Evolutionary conservation across 2,329 filamentous ascomycete genomes (phyloP).

Genomic region (Colletotrichum euphorbiae): DNA sequence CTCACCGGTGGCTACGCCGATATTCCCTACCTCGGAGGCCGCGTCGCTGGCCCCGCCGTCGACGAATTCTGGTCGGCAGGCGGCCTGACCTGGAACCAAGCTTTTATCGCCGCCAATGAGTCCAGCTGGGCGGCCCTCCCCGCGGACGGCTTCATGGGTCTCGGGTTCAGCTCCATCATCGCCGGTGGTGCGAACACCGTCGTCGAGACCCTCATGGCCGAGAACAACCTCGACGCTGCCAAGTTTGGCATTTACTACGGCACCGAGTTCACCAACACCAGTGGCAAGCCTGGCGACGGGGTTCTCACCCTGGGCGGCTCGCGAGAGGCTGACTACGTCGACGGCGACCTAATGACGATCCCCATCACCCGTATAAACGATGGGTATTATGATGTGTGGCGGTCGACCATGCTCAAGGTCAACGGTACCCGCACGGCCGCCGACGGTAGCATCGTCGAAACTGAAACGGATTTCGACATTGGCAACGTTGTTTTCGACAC

Average conservation of each 20-base stretch:
- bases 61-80: constrained; percentile 44
- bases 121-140: constrained; percentile 46
- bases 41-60: constrained; percentile 43
- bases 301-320: constrained; percentile 50
- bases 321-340: constrained; percentile 46
- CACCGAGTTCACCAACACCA: constrained; percentile 36
- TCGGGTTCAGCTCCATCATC: constrained; percentile 49
- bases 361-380: constrained; percentile 39
- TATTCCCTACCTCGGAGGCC: constrained; percentile 49
- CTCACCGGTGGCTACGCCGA: constrained; percentile 34
- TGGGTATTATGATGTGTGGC: constrained; percentile 51
- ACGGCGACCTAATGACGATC: constrained; percentile 37
- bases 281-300: constrained; percentile 39
- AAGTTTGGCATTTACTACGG: constrained; percentile 49
- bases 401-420: constrained; percentile 41
- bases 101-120: constrained; percentile 48
- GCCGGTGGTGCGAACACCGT: constrained; percentile 47
- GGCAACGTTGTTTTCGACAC: constrained; percentile 49
- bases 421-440: constrained; percentile 33
- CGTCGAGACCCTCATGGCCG: constrained; percentile 48
- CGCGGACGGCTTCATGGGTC: constrained; percentile 51
- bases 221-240: constrained; percentile 46
- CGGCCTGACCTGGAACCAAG: constrained; percentile 43
- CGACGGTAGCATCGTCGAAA: constrained; percentile 20
- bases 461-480: constrained; percentile 15